Conservation (phyloP, 2,329 filamentous ascomycete species). For the Ascochyta lentis region DNA sequence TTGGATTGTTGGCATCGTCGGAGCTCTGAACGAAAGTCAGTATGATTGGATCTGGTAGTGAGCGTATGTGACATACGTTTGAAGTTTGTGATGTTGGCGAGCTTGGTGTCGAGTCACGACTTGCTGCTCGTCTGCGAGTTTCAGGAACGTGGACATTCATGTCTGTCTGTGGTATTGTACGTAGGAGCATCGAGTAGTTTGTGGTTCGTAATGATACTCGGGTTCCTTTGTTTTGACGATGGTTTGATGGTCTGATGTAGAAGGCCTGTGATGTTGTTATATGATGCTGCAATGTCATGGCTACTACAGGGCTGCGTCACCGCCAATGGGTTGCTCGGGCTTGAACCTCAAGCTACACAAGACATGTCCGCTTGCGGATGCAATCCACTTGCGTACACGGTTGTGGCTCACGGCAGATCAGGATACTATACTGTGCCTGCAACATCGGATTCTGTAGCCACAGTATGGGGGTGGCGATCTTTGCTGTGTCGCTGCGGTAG, state of each 20-base stretch:
- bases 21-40: neutral
- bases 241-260: neutral
- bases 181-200: neutral
- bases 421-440: neutral
- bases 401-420: neutral
- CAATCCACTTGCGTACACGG: constrained; percentile 1
- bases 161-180: neutral
- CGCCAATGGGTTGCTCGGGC: neutral
- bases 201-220: neutral
- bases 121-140: neutral
- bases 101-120: neutral
- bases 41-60: neutral
- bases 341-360: neutral
- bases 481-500: neutral
- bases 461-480: neutral
- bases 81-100: neutral
- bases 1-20: neutral
- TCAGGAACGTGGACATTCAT: neutral
- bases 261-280: constrained; percentile 3
- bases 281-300: neutral
- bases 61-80: neutral
- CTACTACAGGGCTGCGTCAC: constrained; percentile 7
- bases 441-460: neutral
- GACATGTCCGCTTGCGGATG: constrained; percentile 11
- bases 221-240: neutral